These are phyloP conservation scores for Globisporangium middletonii DNA, from an alignment of 352 stramenopile genomes.

Conservation along the genomic window DNA sequence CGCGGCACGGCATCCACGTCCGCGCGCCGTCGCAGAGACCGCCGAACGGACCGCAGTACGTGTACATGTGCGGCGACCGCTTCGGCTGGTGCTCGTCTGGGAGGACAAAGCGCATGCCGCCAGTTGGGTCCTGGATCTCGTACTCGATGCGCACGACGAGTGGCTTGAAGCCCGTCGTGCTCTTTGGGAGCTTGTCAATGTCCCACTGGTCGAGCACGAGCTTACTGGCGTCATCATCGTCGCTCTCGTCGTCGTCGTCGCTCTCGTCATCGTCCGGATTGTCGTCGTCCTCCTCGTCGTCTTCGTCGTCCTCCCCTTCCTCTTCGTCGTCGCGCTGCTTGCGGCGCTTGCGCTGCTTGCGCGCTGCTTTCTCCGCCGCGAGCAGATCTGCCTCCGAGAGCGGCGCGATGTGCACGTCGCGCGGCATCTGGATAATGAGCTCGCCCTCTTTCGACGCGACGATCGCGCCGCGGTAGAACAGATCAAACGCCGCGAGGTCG, in stretches of 20 bases:
- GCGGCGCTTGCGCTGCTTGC: conserved; percentile 10
- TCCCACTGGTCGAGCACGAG: conserved; percentile 64
- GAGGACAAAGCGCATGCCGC: conserved; percentile 66
- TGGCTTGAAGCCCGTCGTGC: conserved; percentile 63
- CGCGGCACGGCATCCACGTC: conserved; percentile 82
- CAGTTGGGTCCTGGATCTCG: conserved; percentile 58
- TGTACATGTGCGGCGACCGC: conserved; percentile 82
- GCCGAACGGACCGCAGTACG: conserved; percentile 75
- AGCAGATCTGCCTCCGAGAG: conserved; percentile 19
- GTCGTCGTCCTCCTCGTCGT: conserved; percentile 33
- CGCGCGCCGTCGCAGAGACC: conserved; percentile 76
- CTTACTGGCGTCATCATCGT: conserved; percentile 17
- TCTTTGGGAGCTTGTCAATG: conserved; percentile 57
- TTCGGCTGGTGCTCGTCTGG: conserved; percentile 65
- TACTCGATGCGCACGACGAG: conserved; percentile 75
- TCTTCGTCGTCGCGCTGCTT: conserved; percentile 9
- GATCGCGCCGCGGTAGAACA: conserved; percentile 82
- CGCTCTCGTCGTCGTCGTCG: conserved; percentile 30
- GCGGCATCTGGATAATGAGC: conserved; percentile 67
- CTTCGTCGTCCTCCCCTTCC: conserved; percentile 22
- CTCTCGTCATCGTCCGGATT: conserved; percentile 34
- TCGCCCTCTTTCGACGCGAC: conserved; percentile 82
- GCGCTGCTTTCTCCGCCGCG: conserved; percentile 9
- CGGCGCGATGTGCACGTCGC: conserved; percentile 46
- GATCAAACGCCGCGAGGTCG: conserved; percentile 73